A percentile compares a stretch with the other conserved stretches of the same genome.
These are phyloP conservation scores for Geosmithia flava DNA, from an alignment of 2,329 filamentous ascomycete genomes.

Conservation along the genomic window DNA sequence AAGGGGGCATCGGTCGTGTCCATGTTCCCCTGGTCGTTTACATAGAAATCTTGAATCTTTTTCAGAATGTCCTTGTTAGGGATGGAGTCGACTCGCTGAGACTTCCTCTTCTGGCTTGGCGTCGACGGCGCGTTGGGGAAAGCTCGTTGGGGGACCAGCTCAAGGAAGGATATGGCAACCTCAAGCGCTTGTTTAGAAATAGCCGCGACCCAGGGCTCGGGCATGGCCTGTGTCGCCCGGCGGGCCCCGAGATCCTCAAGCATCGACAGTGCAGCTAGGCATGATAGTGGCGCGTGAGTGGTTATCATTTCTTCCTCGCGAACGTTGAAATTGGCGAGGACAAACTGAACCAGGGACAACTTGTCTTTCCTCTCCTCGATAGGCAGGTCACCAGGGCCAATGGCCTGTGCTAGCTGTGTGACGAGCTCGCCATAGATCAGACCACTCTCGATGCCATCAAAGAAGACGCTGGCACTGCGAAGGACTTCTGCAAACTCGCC, in stretches of 20 bases:
- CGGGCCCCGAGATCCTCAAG: constrained; percentile 38
- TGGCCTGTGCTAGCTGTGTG: constrained; percentile 50
- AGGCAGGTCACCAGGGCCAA: constrained; percentile 31
- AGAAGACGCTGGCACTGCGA: constrained; percentile 88
- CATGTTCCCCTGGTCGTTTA: constrained; percentile 56
- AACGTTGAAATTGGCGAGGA: constrained; percentile 81
- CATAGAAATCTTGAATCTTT: constrained; percentile 54
- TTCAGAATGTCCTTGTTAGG: constrained; percentile 41
- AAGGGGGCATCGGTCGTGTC: constrained; percentile 52
- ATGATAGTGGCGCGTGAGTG: constrained; percentile 66
- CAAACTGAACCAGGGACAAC: constrained; percentile 66
- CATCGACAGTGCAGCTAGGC: constrained; percentile 47
- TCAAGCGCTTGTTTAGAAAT: constrained; percentile 22
- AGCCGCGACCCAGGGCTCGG: constrained; percentile 15
- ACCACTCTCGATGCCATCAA: constrained; percentile 90
- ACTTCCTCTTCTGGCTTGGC: constrained; percentile 2
- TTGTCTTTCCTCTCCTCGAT: constrained; percentile 43
- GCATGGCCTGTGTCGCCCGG: constrained; percentile 13
- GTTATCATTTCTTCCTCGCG: constrained; percentile 92
- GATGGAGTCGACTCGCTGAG: constrained; percentile 4
- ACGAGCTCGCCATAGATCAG: constrained; percentile 82
- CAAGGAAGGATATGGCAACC: constrained; percentile 45
- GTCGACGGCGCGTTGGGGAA: constrained; percentile 28
- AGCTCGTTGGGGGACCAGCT: constrained; percentile 51
- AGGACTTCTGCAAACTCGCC: constrained; percentile 74